phyloP scores from a whole-genome alignment of 768 basidiomycete genomes.

The Cubamyces lactineus region DNA sequence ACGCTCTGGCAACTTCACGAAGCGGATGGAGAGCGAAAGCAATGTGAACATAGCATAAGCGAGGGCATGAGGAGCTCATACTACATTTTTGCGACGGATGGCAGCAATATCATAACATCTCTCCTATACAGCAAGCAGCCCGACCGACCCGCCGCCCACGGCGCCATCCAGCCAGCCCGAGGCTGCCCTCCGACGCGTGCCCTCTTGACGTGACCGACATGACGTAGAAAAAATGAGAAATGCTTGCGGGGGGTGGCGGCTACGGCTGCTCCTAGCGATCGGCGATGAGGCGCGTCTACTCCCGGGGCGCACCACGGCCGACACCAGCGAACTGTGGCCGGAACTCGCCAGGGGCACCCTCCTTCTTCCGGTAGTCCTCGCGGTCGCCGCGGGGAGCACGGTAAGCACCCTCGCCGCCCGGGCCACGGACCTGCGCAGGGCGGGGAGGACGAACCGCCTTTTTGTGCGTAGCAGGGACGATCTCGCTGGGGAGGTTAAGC shows the following conservation, averaged over 20 bases:
- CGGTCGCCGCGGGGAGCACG: slow-evolving; percentile 85
- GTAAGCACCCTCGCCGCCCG: slow-evolving; percentile 79
- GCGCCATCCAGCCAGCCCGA: slow-evolving; percentile 17
- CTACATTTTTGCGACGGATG: slow-evolving; percentile 36
- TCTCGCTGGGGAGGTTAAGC: slow-evolving; percentile 93
- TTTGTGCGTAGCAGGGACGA: slow-evolving; percentile 97
- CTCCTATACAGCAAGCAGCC: slow-evolving; percentile 23
- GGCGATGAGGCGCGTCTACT: slow-evolving; percentile 39
- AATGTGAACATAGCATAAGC: slow-evolving; percentile 33
- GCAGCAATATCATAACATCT: slow-evolving; percentile 30
- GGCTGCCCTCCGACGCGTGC: slow-evolving; percentile 14
- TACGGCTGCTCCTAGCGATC: slow-evolving; percentile 13
- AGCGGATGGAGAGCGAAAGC: slow-evolving; percentile 8
- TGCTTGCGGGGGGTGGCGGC: not conserved
- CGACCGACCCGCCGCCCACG: slow-evolving; percentile 23
- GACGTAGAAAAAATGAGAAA: not conserved
- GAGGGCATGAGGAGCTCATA: slow-evolving; percentile 35
- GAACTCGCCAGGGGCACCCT: slow-evolving; percentile 86
- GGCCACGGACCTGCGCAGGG: slow-evolving; percentile 68
- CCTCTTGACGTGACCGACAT: slow-evolving; percentile 5
- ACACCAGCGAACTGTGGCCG: slow-evolving; percentile 88
- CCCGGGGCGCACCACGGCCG: slow-evolving; percentile 84
- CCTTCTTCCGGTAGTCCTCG: slow-evolving; percentile 92
- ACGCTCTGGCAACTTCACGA: too few relatives aligned
- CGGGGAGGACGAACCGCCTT: slow-evolving; percentile 89